phyloP scores from a whole-genome alignment of 108 stramenopile species.

The Aurantiochytrium sp. region DNA sequence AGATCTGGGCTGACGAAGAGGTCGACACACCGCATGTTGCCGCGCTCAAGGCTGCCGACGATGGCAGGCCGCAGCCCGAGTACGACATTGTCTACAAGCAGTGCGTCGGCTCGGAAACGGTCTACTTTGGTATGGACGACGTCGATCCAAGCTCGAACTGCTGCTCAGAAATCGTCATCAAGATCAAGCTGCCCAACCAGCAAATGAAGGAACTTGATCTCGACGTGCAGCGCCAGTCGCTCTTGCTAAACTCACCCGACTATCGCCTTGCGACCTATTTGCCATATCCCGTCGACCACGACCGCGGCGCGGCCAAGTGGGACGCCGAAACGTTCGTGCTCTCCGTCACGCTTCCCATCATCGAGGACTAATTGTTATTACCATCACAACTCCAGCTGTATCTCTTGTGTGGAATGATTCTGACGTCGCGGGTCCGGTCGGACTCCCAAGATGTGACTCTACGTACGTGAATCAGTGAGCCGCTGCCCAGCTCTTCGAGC shows the following conservation, averaged over 20 bases:
- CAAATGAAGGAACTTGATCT: constrained; percentile 12
- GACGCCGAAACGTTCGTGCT: neutral
- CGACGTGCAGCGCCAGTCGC: constrained; percentile 30
- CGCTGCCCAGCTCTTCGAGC: too few species aligned
- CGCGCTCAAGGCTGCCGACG: neutral
- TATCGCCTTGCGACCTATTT: constrained; percentile 31
- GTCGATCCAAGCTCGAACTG: neutral
- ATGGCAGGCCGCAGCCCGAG: neutral
- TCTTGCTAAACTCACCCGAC: neutral
- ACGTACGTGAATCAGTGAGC: too few species aligned
- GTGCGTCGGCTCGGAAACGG: constrained; percentile 15
- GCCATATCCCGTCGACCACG: constrained; percentile 26
- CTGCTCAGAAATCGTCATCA: constrained; percentile 16
- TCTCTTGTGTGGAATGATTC: too few species aligned
- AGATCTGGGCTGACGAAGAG: neutral
- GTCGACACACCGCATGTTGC: neutral
- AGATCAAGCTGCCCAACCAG: constrained; percentile 31
- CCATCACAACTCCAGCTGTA: neutral
- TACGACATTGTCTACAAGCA: constrained; percentile 31
- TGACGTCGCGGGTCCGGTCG: too few species aligned
- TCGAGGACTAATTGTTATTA: neutral
- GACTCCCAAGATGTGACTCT: too few species aligned
- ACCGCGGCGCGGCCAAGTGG: constrained; percentile 28
- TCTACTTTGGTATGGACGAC: constrained; percentile 23
- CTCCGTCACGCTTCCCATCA: constrained; percentile 28